Conservation (phyloP, 2,329 filamentous ascomycete genomes). For the Lasiodiplodia sp. region DNA sequence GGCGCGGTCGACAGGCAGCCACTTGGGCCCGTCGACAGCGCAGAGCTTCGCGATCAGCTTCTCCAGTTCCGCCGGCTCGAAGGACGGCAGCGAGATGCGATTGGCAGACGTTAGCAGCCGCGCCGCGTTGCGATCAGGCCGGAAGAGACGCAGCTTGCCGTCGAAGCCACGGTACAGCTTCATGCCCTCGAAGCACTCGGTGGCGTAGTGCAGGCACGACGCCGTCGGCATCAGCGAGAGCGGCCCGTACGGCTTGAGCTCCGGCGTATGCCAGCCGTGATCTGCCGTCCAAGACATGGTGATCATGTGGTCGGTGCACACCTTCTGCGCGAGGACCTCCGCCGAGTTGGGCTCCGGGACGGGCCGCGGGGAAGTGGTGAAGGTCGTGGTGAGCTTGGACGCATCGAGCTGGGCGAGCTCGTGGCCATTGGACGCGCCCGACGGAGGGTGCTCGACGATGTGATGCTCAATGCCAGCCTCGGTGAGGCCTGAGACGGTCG, state of each 20-base stretch:
- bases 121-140: conserved; percentile 74
- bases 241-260: conserved; percentile 79
- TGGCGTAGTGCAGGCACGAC: conserved; percentile 85
- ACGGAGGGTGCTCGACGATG: conserved; percentile 11
- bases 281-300: conserved; percentile 71
- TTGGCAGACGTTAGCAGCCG: conserved; percentile 64
- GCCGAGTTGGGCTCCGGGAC: conserved; percentile 51
- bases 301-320: conserved; percentile 88
- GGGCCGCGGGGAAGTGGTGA: conserved; percentile 50
- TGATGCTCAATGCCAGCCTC: conserved; percentile 45
- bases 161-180: conserved; percentile 76
- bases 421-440: conserved; percentile 33
- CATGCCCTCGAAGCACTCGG: conserved; percentile 87
- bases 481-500: conserved; percentile 43
- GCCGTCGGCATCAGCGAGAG: conserved; percentile 81
- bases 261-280: conserved; percentile 75
- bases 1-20: conserved; percentile 74
- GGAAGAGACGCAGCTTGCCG: conserved; percentile 77
- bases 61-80: conserved; percentile 74
- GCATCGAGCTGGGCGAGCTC: conserved; percentile 52
- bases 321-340: conserved; percentile 50
- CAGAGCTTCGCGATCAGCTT: conserved; percentile 76
- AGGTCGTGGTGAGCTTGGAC: conserved; percentile 51
- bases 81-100: conserved; percentile 77
- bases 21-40: conserved; percentile 76